These are phyloP conservation scores for Boletus pseudo-olivaceus DNA, from an alignment of 768 basidiomycete species.

Conservation along the genomic window DNA sequence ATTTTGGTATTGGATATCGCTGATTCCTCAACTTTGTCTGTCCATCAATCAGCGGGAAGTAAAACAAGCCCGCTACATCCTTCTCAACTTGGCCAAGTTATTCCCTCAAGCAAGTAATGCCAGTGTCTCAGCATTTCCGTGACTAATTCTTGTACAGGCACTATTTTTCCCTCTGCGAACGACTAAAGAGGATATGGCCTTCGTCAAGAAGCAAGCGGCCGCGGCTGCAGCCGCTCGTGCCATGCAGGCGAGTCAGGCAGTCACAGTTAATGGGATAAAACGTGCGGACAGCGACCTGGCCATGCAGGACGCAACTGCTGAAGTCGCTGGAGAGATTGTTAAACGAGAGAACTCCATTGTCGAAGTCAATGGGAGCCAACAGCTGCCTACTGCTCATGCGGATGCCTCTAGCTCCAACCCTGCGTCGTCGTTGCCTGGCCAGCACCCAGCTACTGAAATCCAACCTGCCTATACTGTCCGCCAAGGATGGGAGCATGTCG, in stretches of 20 bases:
- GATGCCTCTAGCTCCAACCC: conserved; percentile 16
- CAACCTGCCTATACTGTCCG: conserved; percentile 40
- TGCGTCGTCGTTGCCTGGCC: conserved; percentile 9
- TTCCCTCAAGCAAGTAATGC: conserved; percentile 77
- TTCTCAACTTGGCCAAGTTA: conserved; percentile 84
- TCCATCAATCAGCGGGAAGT: conserved; percentile 91
- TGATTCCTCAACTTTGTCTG: conserved; percentile 89
- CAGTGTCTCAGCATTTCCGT: background rate
- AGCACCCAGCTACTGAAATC: conserved; percentile 15
- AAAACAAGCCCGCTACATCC: conserved; percentile 85
- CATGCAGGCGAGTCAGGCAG: conserved; percentile 34
- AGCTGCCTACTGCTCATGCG: conserved; percentile 9
- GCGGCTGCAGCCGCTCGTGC: conserved; percentile 33
- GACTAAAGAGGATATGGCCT: conserved; percentile 63
- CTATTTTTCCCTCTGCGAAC: conserved; percentile 95
- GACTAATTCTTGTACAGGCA: conserved; percentile 49
- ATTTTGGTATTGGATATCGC: conserved; percentile 98
- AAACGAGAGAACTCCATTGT: conserved; percentile 19
- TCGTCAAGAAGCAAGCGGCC: conserved; percentile 42
- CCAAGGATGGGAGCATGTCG: conserved; percentile 86
- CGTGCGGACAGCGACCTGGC: conserved; percentile 30
- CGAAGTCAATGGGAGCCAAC: conserved; percentile 29
- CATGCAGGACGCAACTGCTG: conserved; percentile 28
- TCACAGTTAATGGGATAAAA: conserved; percentile 23
- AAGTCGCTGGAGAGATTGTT: conserved; percentile 25